Conservation (phyloP, 2,329 filamentous ascomycete species). For the Calonectria henricotiae region DNA sequence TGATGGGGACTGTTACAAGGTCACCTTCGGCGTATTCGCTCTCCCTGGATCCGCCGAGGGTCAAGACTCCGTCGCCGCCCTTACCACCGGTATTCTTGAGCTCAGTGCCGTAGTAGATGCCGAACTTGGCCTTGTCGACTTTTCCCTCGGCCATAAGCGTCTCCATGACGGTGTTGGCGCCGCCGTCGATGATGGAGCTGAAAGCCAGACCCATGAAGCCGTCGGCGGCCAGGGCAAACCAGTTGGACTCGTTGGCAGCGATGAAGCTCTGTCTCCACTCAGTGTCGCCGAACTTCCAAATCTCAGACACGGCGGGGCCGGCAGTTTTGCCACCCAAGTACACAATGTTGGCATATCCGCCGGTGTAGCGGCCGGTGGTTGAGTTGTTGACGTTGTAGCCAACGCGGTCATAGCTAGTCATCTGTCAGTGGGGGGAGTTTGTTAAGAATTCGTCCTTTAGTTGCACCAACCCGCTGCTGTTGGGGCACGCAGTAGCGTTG, state of each 20-base stretch:
- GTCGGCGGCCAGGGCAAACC: conserved; percentile 54
- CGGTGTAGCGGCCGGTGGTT: conserved; percentile 48
- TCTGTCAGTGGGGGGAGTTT: not conserved
- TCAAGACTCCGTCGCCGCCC: conserved; percentile 51
- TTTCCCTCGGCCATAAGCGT: conserved; percentile 52
- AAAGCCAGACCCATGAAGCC: conserved; percentile 59
- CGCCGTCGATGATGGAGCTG: conserved; percentile 53
- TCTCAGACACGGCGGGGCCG: conserved; percentile 52
- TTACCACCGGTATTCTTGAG: conserved; percentile 32
- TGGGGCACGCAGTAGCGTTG: conserved; percentile 49
- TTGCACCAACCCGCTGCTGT: conserved; percentile 50
- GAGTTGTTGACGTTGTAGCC: conserved; percentile 53
- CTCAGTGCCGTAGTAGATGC: conserved; percentile 54
- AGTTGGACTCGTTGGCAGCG: conserved; percentile 52
- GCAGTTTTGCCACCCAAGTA: conserved; percentile 55
- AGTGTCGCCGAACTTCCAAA: conserved; percentile 44
- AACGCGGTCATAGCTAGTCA: conserved; percentile 47
- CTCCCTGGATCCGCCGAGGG: conserved; percentile 56
- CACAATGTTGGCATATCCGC: conserved; percentile 47
- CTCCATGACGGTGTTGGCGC: conserved; percentile 55
- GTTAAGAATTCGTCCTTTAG: not conserved
- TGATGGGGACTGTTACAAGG: conserved; percentile 45
- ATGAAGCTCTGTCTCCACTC: conserved; percentile 57
- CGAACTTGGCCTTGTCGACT: conserved; percentile 55
- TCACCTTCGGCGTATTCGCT: conserved; percentile 53